Evolutionary conservation across 768 basidiomycete genomes (phyloP).

Genomic region (Boletus rubescentipes): DNA sequence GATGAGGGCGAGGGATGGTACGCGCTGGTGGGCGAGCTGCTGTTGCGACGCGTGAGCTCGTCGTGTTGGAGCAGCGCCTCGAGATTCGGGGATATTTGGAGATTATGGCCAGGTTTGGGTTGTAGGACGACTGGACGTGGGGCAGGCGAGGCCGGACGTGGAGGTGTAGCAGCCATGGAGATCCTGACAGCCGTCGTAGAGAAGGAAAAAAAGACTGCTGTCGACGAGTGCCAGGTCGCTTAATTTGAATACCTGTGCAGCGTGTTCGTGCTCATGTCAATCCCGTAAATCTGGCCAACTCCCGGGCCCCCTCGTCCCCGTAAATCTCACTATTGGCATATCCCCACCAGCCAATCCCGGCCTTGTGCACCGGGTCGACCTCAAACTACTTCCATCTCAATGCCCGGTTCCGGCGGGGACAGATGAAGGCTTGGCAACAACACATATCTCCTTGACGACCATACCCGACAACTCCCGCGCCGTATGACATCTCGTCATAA

Average conservation of each 20-base stretch:
- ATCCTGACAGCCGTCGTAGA: no score
- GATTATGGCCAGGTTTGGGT: constrained; percentile 18
- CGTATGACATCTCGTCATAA: not conserved
- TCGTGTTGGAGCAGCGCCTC: constrained; percentile 61
- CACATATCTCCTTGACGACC: not conserved
- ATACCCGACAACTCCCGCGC: not conserved
- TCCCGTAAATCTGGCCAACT: constrained; percentile 1
- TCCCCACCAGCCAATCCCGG: no score
- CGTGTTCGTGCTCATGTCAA: not conserved
- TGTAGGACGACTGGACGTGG: not conserved
- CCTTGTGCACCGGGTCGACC: not conserved
- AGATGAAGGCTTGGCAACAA: not conserved
- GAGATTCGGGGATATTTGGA: constrained; percentile 58
- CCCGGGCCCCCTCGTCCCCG: not conserved
- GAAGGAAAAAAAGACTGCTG: not conserved
- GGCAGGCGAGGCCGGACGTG: constrained; percentile 21
- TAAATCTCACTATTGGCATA: not conserved
- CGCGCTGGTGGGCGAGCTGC: constrained; percentile 23
- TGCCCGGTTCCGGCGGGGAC: not conserved
- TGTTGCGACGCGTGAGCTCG: constrained; percentile 41
- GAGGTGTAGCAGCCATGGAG: constrained; percentile 20
- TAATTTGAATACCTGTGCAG: constrained; percentile 22
- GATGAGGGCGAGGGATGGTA: constrained; percentile 7
- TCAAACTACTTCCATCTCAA: not conserved
- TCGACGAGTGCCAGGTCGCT: not conserved